Conservation (phyloP, 2,329 filamentous ascomycete species). For the Colletotrichum chrysophilum region DNA sequence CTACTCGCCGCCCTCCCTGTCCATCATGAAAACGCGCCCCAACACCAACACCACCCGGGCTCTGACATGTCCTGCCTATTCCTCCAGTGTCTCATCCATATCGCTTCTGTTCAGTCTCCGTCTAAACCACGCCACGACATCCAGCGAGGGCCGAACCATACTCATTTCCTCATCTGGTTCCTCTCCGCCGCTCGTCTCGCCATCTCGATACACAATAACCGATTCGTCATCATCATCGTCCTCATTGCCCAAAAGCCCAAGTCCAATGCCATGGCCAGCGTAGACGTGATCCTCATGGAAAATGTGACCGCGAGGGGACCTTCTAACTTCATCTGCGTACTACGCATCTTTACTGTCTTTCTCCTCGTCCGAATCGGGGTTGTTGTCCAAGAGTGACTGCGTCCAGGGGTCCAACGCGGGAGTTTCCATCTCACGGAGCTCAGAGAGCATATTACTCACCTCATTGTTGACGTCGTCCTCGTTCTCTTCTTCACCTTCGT, state of each 20-base stretch:
- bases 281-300: neutral
- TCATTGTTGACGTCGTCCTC: slow-evolving; percentile 76
- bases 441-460: slow-evolving; percentile 54
- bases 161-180: slow-evolving; percentile 12
- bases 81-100: neutral
- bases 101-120: slow-evolving; percentile 1
- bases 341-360: slow-evolving; percentile 17
- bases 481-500: slow-evolving; percentile 89
- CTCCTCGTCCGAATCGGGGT: slow-evolving; percentile 28
- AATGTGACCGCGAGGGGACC: neutral
- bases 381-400: slow-evolving; percentile 22
- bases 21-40: slow-evolving; percentile 1
- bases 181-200: neutral
- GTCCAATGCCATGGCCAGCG: neutral
- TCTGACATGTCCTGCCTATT: neutral
- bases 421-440: slow-evolving; percentile 18
- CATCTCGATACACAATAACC: neutral
- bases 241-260: neutral
- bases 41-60: neutral
- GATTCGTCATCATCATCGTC: neutral
- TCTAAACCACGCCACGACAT: slow-evolving; percentile 10
- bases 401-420: slow-evolving; percentile 20
- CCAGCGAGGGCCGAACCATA: slow-evolving; percentile 10
- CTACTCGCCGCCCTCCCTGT: slow-evolving; percentile 9
- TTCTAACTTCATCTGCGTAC: slow-evolving; percentile 8